phyloP scores from a whole-genome alignment of 176 grass and related monocot genomes.

The Poa pratensis region DNA sequence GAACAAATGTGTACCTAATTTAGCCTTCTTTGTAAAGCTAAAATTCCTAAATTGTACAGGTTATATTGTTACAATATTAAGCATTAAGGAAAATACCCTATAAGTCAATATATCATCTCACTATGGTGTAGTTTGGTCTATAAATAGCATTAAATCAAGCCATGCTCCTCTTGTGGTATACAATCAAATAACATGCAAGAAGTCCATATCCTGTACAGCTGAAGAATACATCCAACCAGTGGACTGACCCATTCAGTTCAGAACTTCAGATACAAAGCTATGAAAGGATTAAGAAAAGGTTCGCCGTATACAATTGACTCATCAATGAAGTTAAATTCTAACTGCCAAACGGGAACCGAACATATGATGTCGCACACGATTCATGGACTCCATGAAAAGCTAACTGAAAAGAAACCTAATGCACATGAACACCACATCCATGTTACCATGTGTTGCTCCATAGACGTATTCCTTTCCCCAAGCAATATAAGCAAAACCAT shows the following conservation, averaged over 20 bases:
- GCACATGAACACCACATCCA: background rate
- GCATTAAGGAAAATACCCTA: background rate
- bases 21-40: constrained; percentile 18
- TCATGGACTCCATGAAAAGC: background rate
- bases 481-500: constrained; percentile 8
- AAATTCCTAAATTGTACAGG: background rate
- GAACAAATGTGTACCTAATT: background rate
- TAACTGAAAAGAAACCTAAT: constrained; percentile 19
- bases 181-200: constrained; percentile 9
- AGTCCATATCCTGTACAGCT: constrained; percentile 16
- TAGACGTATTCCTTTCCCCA: constrained; percentile 1
- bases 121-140: background rate
- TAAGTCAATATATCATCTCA: constrained; percentile 14
- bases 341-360: constrained; percentile 9
- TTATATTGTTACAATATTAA: constrained; percentile 23
- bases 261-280: constrained; percentile 9
- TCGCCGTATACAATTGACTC: background rate
- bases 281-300: constrained; percentile 16
- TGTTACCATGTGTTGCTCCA: background rate
- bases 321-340: constrained; percentile 23
- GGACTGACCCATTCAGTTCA: background rate
- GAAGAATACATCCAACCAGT: background rate
- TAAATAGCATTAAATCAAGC: constrained; percentile 10
- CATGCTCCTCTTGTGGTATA: background rate
- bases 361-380: background rate